Base-by-base conservation (phyloP, 2,329 filamentous ascomycete genomes). In the Pleomassaria siparia region DNA sequence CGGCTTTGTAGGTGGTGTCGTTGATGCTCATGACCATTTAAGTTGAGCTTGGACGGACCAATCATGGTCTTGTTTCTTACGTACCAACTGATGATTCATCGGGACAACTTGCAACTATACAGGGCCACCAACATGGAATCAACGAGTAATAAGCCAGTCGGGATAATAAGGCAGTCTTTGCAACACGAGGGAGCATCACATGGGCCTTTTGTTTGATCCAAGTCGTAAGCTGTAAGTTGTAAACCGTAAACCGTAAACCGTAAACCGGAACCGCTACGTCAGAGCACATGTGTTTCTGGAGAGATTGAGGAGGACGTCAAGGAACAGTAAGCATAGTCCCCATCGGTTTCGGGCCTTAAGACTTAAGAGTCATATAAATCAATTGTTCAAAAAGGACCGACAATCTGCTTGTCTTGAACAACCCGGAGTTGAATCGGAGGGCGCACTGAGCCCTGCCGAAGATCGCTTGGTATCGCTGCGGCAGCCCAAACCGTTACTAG, bases 401-500 rank as follows among this genome's bases (percentile, higher is more conserved):
- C 29, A 32, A 32, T 32, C 9, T 21, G 35, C 13, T 22, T 37
- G 35, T 37, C 18, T 22, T 37, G 18, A 13, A 13, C 35, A 45
- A 47, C 39, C 47, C 46, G 49, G 52, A 51, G 29, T 56, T 45
- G 42, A 47, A 47, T 35, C 43, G 49, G 26, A 60, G 54, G 53
- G 56, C 55, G 52, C 46, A 35, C 18, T 29, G 21, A 46, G 28
- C 36, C 44, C 35, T 44, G 42, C 21, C 13, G 42, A 7, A 28
- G 22, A 44, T 48, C 40, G 4, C 47, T 55, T 54, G 53, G 51
- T 18, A 5, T 4, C 32, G n/a, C 25, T 7, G 25, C 7, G 12
- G 25, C n/a, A 11, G 29, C 56, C 60, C 50, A 47, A 56, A 61
- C 66, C 66, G 65, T 66, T 43, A 44, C 55, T 68, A 69, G 59